Conservation (phyloP, 139 green algal species). For the Edaphochlamys debaryana region DNA sequence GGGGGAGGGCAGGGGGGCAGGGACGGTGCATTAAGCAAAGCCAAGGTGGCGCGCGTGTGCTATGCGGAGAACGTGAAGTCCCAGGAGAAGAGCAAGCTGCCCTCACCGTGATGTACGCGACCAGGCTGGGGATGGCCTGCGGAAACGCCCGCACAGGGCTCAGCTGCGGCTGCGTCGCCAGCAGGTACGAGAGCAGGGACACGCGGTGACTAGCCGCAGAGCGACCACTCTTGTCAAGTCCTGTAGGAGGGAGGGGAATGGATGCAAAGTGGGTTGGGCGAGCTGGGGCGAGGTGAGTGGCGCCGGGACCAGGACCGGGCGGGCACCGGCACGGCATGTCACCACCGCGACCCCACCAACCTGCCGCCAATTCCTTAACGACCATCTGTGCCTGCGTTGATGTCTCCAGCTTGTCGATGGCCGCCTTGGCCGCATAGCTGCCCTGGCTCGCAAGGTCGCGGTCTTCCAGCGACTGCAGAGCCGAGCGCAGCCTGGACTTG, state of each 20-base stretch:
- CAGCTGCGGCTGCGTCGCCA: conserved; percentile 2
- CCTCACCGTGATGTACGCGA: conserved; percentile 11
- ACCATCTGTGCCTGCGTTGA: not conserved
- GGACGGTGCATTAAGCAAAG: no score
- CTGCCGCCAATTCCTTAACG: not conserved
- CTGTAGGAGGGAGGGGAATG: not conserved
- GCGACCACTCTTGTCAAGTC: conserved; percentile 1
- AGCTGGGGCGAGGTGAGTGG: not conserved
- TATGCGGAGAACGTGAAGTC: no score
- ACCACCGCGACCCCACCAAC: not conserved
- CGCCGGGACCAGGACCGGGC: no score
- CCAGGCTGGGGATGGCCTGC: conserved; percentile 18
- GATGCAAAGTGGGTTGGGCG: not conserved
- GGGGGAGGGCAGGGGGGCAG: no score
- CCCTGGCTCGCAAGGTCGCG: not conserved
- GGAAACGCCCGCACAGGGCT: not conserved
- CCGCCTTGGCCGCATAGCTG: not conserved
- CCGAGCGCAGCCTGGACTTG: not conserved
- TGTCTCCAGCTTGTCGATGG: conserved; percentile 21
- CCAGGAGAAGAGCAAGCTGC: no score
- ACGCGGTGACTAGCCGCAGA: conserved; percentile 4
- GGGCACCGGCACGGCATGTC: not conserved
- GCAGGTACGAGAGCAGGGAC: conserved; percentile 15
- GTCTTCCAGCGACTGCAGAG: conserved; percentile 14
- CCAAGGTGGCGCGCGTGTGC: no score